Evolutionary conservation across 129 eudicot species (phyloP), one percentile per base, ranked within the genome.

Genomic region (Saussurea involucrata): DNA sequence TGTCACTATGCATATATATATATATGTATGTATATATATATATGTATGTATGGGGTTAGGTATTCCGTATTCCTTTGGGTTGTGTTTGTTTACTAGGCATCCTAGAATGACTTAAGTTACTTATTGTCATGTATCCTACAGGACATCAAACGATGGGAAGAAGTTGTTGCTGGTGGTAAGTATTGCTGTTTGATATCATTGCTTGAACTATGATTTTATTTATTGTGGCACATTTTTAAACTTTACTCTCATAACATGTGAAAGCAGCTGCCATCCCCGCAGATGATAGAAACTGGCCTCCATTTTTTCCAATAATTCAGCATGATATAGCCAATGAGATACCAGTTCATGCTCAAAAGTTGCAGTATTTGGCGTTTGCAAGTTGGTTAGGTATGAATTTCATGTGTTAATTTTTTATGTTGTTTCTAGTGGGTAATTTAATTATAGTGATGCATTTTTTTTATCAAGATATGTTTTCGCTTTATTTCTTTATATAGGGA

Each of bases 311-410:
- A 20, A 91, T 95, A 58, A 95, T 95, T 72, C 98, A 95, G 88
- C 98, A 95, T 82, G 98, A 95, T 80, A 95, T 95, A 77, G 92
- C 96, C 40, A 95, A 91, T 86, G 98, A 95, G 83, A 95, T 95
- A 78, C 98, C 98, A 9, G 92, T 84, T 84, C 92, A 95, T 89
- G 97, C 94, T 82, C 98, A 95, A 73, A 91, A 84, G 92, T 81
- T 95, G 90, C 98, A 95, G 90, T 95, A 95, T 78, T 84, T 92
- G 86, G 98, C 98, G 67, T 95, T 95, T 89, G 97, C 97, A 63
- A 95, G 98, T 74, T 95, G 98, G 98, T 92, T 95, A 92, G 98
- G 98, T 95, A 87, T 73, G 90, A 29, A 42, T 10, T 21, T 22
- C 46, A 42, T 61, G 71, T 63, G 46, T 71, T 78, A 20, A 22